Evolutionary conservation across 2,329 filamentous ascomycete species (phyloP).

Genomic region (Fusarium subtropicale): DNA sequence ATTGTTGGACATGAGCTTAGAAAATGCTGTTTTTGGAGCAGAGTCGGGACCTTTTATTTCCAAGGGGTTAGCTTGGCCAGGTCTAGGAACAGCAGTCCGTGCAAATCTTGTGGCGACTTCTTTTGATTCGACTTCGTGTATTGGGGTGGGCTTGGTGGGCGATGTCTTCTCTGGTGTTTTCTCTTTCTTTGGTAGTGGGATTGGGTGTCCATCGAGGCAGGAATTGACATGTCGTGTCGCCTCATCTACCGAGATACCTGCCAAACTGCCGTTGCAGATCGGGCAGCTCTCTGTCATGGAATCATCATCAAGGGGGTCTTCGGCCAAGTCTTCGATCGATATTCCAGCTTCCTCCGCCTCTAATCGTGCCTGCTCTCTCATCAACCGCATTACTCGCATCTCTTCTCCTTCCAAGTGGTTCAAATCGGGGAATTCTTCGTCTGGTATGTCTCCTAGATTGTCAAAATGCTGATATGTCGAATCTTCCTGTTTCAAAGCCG

Average conservation of each 20-base stretch:
- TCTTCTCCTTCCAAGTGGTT: slow-evolving; percentile 71
- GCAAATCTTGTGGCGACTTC: slow-evolving; percentile 70
- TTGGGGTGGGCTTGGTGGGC: slow-evolving; percentile 18
- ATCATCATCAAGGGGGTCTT: slow-evolving; percentile 50
- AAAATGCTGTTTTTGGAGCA: slow-evolving; percentile 77
- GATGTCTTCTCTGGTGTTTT: slow-evolving; percentile 12
- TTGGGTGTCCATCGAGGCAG: slow-evolving; percentile 86
- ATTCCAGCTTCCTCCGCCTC: slow-evolving; percentile 68
- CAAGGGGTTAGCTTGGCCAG: slow-evolving; percentile 85
- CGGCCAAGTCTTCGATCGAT: slow-evolving; percentile 52
- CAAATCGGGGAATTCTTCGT: slow-evolving; percentile 68
- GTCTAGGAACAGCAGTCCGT: slow-evolving; percentile 76
- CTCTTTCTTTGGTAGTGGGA: slow-evolving; percentile 61
- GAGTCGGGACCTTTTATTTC: slow-evolving; percentile 58
- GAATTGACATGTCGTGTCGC: slow-evolving; percentile 89
- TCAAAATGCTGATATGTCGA: slow-evolving; percentile 51
- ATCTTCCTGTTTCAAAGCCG: slow-evolving; percentile 48
- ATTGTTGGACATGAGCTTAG: slow-evolving; percentile 91
- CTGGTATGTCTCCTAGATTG: slow-evolving; percentile 51
- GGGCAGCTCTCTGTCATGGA: slow-evolving; percentile 69
- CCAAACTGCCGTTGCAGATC: slow-evolving; percentile 77
- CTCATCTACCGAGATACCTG: slow-evolving; percentile 71
- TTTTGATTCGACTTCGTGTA: slow-evolving; percentile 51
- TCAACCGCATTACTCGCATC: slow-evolving; percentile 73
- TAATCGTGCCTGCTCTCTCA: slow-evolving; percentile 78